Conservation (phyloP, 2,329 filamentous ascomycete genomes). For the Phoma herbarum region DNA sequence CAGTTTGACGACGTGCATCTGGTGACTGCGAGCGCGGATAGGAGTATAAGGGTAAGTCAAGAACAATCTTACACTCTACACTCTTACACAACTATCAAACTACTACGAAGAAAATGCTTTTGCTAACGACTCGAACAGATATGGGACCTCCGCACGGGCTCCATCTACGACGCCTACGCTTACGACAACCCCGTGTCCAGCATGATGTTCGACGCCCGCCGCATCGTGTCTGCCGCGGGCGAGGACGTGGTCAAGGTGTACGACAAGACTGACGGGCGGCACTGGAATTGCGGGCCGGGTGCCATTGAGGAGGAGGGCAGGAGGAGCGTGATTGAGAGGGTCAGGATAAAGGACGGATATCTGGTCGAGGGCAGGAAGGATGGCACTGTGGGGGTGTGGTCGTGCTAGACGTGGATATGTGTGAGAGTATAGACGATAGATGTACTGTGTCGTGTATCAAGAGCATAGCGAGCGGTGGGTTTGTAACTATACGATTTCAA, state of each 20-base stretch:
- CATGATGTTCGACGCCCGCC: conserved; percentile 95
- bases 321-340: conserved; percentile 72
- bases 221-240: conserved; percentile 88
- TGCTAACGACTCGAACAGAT: conserved; percentile 70
- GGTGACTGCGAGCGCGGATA: conserved; percentile 89
- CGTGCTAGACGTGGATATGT: conserved; percentile 37
- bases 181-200: conserved; percentile 91
- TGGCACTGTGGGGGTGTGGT: conserved; percentile 89
- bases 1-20: conserved; percentile 97
- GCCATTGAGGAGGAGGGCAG: conserved; percentile 71
- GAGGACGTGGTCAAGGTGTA: conserved; percentile 98
- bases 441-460: conserved; percentile 20
- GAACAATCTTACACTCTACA: not conserved
- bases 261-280: conserved; percentile 93
- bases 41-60: conserved; percentile 86
- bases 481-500: conserved; percentile 20
- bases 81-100: not conserved
- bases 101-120: not conserved
- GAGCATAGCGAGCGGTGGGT: conserved; percentile 16
- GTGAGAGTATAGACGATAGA: not conserved
- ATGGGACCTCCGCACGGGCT: conserved; percentile 96
- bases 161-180: conserved; percentile 94
- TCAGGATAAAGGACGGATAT: conserved; percentile 93
- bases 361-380: conserved; percentile 88
- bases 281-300: conserved; percentile 96